Evolutionary conservation across 371 early-diverging fungal genomes (phyloP).

Genomic region (Mortierella sp.): DNA sequence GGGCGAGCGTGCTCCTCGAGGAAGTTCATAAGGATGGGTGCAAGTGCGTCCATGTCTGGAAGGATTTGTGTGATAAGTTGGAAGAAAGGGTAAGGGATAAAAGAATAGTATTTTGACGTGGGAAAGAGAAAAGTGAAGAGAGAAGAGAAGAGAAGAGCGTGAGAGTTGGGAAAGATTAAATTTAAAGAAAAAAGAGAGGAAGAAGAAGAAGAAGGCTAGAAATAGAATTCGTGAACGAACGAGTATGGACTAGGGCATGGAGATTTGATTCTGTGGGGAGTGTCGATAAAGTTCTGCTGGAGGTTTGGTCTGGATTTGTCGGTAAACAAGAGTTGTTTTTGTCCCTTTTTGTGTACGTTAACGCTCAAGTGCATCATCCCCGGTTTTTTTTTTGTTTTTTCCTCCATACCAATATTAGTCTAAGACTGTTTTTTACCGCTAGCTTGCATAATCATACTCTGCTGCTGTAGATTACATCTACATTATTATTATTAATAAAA

Average conservation of each 20-base stretch:
- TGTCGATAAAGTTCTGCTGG: neutral
- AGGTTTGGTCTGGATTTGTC: too few relatives aligned
- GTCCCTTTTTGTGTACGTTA: too few relatives aligned
- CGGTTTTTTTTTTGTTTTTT: too few relatives aligned
- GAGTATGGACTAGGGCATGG: slow-evolving; percentile 13
- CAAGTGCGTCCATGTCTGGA: slow-evolving; percentile 30
- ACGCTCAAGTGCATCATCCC: too few relatives aligned
- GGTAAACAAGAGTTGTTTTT: too few relatives aligned
- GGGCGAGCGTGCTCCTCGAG: slow-evolving; percentile 44
- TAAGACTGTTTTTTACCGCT: too few relatives aligned
- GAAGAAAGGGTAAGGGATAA: slow-evolving; percentile 3
- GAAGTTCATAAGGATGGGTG: slow-evolving; percentile 36
- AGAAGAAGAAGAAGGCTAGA: slow-evolving; percentile 1
- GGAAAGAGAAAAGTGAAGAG: neutral
- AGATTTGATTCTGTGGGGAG: neutral
- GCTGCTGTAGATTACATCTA: too few relatives aligned
- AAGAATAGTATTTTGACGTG: neutral
- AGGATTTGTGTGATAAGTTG: neutral
- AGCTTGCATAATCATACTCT: too few relatives aligned
- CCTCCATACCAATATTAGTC: too few relatives aligned
- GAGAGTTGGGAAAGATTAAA: neutral
- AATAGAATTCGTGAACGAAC: neutral
- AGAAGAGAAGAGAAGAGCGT: neutral
- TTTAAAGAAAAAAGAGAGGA: neutral
- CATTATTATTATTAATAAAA: too few relatives aligned